Evolutionary conservation across 2,329 filamentous ascomycete species (phyloP).

Genomic region (Penicillium sp.): DNA sequence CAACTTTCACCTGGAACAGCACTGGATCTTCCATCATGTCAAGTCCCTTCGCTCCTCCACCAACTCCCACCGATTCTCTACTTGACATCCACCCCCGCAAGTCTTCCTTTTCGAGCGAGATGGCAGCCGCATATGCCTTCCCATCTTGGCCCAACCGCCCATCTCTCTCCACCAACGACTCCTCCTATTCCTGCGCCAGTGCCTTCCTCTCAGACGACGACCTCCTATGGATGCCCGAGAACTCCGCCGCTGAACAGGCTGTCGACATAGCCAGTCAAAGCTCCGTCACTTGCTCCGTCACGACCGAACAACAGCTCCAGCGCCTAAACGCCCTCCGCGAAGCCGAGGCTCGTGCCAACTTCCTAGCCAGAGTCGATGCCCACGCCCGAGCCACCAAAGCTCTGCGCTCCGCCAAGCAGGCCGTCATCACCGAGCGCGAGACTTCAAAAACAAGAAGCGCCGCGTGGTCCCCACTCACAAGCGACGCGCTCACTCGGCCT

Average conservation of each 20-base stretch:
- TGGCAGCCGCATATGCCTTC: slow-evolving; percentile 43
- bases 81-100: slow-evolving; percentile 44
- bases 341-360: slow-evolving; percentile 38
- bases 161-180: slow-evolving; percentile 35
- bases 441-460: slow-evolving; percentile 32
- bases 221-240: slow-evolving; percentile 35
- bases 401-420: slow-evolving; percentile 34
- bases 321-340: slow-evolving; percentile 36
- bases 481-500: slow-evolving; percentile 27
- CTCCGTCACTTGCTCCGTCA: slow-evolving; percentile 28
- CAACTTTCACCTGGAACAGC: slow-evolving; percentile 23
- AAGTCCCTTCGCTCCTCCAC: slow-evolving; percentile 39
- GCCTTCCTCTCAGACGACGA: slow-evolving; percentile 45
- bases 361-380: slow-evolving; percentile 42
- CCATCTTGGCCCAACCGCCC: slow-evolving; percentile 45
- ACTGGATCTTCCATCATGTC: slow-evolving; percentile 30
- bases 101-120: slow-evolving; percentile 40
- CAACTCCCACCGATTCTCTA: slow-evolving; percentile 38
- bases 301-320: slow-evolving; percentile 41
- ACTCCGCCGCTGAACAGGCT: slow-evolving; percentile 24
- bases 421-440: slow-evolving; percentile 23
- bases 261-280: slow-evolving; percentile 30
- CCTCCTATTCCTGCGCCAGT: slow-evolving; percentile 32
- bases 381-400: slow-evolving; percentile 42
- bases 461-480: slow-evolving; percentile 26